A percentile compares a stretch with the other conserved stretches of the same genome.
Conservation (phyloP, 2,329 filamentous ascomycete genomes). For the Apiospora phragmitis region DNA sequence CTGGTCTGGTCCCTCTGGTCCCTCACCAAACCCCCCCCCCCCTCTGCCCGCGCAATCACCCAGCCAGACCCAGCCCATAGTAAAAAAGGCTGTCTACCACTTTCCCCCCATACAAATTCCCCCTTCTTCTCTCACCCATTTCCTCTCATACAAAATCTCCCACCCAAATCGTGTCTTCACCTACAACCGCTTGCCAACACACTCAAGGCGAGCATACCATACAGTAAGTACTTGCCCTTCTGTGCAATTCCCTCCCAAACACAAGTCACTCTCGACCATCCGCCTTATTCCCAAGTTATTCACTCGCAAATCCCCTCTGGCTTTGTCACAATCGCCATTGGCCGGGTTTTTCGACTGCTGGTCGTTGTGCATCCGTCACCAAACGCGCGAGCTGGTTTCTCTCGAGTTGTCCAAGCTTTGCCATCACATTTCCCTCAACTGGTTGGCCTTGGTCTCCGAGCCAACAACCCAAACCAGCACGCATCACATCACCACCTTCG, state of each 20-base stretch:
- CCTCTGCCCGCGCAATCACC: slow-evolving; percentile 34
- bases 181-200: slow-evolving; percentile 38
- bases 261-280: slow-evolving; percentile 39
- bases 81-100: slow-evolving; percentile 60
- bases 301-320: not conserved
- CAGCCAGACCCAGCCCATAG: slow-evolving; percentile 61
- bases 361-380: not conserved
- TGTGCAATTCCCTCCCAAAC: slow-evolving; percentile 39
- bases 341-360: slow-evolving; percentile 7
- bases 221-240: slow-evolving; percentile 54
- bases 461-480: slow-evolving; percentile 26
- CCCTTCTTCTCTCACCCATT: slow-evolving; percentile 64
- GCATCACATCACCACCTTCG: slow-evolving; percentile 16
- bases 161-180: slow-evolving; percentile 47
- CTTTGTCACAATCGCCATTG: slow-evolving; percentile 12
- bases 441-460: slow-evolving; percentile 18
- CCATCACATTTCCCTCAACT: slow-evolving; percentile 15
- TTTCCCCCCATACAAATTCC: slow-evolving; percentile 56
- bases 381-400: not conserved
- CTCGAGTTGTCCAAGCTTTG: slow-evolving; percentile 12
- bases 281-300: not conserved
- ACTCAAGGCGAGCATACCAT: slow-evolving; percentile 33
- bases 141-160: slow-evolving; percentile 54
- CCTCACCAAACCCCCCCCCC: no score
- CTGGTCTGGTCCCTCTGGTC: slow-evolving; percentile 21